Base-by-base conservation (phyloP, 371 early-diverging fungal genomes). In the Catenaria anguillulae region DNA sequence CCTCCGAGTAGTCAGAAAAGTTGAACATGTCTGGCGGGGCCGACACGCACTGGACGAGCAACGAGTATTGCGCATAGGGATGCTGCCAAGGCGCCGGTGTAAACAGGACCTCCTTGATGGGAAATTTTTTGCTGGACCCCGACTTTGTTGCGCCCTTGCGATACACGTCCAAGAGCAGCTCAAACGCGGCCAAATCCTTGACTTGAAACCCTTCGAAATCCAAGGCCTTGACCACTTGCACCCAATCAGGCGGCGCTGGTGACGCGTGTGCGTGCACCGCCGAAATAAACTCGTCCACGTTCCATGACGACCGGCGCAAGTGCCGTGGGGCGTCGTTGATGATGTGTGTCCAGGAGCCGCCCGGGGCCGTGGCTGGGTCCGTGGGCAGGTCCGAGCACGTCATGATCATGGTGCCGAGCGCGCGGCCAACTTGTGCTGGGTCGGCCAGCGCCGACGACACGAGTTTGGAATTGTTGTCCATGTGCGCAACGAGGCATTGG, bases 21-120 rank as follows among this genome's bases (percentile, higher is more conserved):
- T 45, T 62, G 55, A 62, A 56, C 33, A 40, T 26, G 13, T 65
- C 61, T 5, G 54, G 43, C 13, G 60, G 60, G 6, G 76, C 66
- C 36, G 80, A 73, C 23, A 74, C 79, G 54, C 63, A 67, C 33
- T 79, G 73, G 10, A 75, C 65, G 29, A 60, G 23, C 8, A 43
- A 2, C 43, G 60, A 33, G 48, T 26, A 60, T 12, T 43, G 42
- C 26, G 60, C 60, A 12, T 24, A 21, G 21, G 42, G 21, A 63
- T 89, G 84, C 24, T 70, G 74, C 92, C 92, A 92, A n/a, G n/a
- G n/a, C n/a, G n/a, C n/a, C 62, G 77, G 75, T n/a, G 83, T 82
- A 73, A 85, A 84, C 62, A 90, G 80, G 4, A 77, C 77, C 40
- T 5, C 29, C 2, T 79, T 70, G 35, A 83, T 72, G 29, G 92